These are phyloP conservation scores for Telfairia occidentalis DNA, from an alignment of 331 rosid genomes.

Conservation along the genomic window DNA sequence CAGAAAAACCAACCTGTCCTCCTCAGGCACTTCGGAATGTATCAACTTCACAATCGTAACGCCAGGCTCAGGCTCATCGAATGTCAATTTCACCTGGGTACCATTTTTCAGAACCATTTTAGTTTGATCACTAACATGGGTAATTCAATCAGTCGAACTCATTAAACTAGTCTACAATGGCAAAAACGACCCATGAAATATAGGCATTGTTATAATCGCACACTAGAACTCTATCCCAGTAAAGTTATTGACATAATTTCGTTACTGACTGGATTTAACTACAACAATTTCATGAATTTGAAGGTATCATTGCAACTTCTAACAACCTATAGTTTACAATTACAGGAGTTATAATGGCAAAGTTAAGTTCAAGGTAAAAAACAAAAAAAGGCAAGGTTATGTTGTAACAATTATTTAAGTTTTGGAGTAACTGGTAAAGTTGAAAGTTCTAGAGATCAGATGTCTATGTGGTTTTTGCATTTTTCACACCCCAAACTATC, in stretches of 20 bases:
- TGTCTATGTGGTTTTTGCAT: background rate
- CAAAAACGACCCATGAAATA: background rate
- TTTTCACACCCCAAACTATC: background rate
- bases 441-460: background rate
- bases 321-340: background rate
- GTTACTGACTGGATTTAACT: background rate
- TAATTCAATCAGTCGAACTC: background rate
- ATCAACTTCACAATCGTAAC: slow-evolving; percentile 60
- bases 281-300: background rate
- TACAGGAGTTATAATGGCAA: too few species aligned
- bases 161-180: background rate
- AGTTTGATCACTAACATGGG: background rate
- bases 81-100: slow-evolving; percentile 56
- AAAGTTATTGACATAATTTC: background rate
- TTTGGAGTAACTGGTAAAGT: background rate
- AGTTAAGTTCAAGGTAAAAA: too few species aligned
- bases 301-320: background rate
- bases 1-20: slow-evolving; percentile 54
- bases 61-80: slow-evolving; percentile 88
- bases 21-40: slow-evolving; percentile 75
- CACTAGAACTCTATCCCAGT: background rate
- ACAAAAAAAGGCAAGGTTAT: background rate
- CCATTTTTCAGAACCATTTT: slow-evolving; percentile 10
- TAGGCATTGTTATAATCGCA: background rate
- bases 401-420: background rate